Conservation (phyloP, 1,284 basidiomycete genomes). For the Ganoderma lucidum region DNA sequence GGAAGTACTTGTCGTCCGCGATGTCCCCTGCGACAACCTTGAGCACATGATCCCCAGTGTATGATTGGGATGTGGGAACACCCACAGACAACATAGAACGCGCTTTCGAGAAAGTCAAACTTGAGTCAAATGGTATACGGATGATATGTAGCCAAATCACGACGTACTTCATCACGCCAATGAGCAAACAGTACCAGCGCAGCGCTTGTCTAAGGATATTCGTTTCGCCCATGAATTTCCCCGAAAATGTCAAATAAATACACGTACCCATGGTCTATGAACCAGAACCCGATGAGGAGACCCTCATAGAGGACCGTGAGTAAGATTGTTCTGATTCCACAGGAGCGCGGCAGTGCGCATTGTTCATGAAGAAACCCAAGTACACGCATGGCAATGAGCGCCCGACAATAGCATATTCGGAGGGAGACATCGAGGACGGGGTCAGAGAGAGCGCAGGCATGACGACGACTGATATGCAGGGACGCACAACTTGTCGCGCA, state of each 20-base stretch:
- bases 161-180: constrained; percentile 85
- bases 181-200: constrained; percentile 84
- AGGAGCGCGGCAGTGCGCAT: constrained; percentile 3
- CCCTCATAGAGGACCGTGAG: constrained; percentile 79
- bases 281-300: constrained; percentile 84
- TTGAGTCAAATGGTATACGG: not conserved
- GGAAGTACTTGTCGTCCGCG: constrained; percentile 85
- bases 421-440: not conserved
- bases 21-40: constrained; percentile 71
- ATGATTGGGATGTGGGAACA: constrained; percentile 5
- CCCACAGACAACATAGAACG: constrained; percentile 81
- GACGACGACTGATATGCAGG: not conserved
- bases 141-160: not conserved
- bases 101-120: constrained; percentile 48
- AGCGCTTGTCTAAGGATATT: constrained; percentile 58
- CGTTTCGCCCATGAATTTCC: constrained; percentile 14
- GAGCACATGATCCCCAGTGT: not conserved
- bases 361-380: constrained; percentile 13
- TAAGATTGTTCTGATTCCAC: constrained; percentile 70
- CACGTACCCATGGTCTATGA: constrained; percentile 80
- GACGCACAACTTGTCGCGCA: constrained; percentile 81
- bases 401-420: constrained; percentile 2
- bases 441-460: constrained; percentile 3
- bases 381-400: constrained; percentile 7
- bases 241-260: constrained; percentile 2